Percentiles rank a stretch among this genome's conserved stretches.
Evolutionary conservation across 2,329 filamentous ascomycete species (phyloP).

Genomic region (Penicillium frequentans): DNA sequence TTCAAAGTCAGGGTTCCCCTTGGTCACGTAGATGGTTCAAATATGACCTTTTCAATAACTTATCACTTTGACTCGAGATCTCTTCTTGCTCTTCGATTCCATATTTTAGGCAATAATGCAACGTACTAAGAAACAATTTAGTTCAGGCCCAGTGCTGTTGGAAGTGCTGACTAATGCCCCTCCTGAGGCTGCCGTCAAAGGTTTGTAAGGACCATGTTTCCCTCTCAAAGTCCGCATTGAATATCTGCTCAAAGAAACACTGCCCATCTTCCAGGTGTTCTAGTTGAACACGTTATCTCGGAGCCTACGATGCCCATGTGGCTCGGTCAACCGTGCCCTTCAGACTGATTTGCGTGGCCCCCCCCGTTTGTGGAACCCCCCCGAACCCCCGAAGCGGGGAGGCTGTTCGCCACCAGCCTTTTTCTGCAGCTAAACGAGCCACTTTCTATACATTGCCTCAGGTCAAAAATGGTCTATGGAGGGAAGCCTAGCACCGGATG

Average conservation of each 20-base stretch:
- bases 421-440: neutral
- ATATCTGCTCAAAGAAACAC: neutral
- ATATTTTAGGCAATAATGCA: neutral
- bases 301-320: neutral
- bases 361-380: neutral
- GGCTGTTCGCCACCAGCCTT: neutral
- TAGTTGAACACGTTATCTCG: neutral
- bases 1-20: too few relatives aligned
- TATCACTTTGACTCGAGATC: too few relatives aligned
- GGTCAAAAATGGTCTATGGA: slow-evolving; percentile 41
- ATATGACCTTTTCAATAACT: too few relatives aligned
- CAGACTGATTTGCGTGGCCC: neutral
- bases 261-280: neutral
- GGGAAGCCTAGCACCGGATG: slow-evolving; percentile 42
- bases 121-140: neutral
- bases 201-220: neutral
- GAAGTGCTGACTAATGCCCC: neutral
- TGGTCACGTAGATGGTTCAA: too few relatives aligned
- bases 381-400: neutral
- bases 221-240: neutral
- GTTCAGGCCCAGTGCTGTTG: neutral
- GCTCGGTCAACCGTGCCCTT: neutral
- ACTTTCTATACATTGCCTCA: neutral
- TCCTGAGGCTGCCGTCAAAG: neutral
- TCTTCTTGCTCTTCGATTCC: too few relatives aligned